Evolutionary conservation across 495 filamentous ascomycete species (phyloP).

Genomic region (Aspergillus sclerotiicarbonarius): DNA sequence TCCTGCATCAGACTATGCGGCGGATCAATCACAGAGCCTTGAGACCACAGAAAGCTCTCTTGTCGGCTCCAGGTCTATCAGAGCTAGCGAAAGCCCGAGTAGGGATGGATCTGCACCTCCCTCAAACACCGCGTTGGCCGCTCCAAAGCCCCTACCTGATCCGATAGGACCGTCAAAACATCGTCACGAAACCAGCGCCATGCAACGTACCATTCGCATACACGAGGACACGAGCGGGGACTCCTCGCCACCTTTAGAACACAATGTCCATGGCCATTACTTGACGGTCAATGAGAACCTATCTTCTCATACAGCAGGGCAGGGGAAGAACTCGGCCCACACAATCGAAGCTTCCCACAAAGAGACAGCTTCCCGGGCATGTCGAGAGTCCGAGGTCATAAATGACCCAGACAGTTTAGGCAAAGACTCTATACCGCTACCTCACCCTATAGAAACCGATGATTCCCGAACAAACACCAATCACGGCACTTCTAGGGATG

Average conservation of each 20-base stretch:
- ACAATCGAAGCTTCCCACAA: neutral
- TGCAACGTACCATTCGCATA: conserved; percentile 14
- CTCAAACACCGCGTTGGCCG: neutral
- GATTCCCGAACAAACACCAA: neutral
- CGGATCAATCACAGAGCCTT: conserved; percentile 26
- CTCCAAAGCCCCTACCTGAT: neutral
- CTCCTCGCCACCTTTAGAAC: neutral
- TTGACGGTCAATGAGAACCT: conserved; percentile 30
- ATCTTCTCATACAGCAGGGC: conserved; percentile 14
- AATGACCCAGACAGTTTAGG: too few relatives aligned
- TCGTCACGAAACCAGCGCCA: neutral
- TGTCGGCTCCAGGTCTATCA: too few relatives aligned
- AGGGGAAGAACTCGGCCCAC: conserved; percentile 6
- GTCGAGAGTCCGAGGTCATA: neutral
- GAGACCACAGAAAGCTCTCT: conserved; percentile 20
- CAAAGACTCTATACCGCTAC: too few relatives aligned
- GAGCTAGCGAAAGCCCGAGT: neutral
- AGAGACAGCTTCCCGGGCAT: neutral
- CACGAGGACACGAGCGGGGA: conserved; percentile 22
- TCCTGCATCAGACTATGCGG: conserved; percentile 26
- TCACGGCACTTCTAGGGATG: neutral
- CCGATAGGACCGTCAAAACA: neutral
- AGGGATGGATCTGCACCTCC: neutral
- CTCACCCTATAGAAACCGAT: neutral
- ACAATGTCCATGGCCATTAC: conserved; percentile 2